Evolutionary conservation across 345 rosid species (phyloP).

Genomic region (Nephelium lappaceum): DNA sequence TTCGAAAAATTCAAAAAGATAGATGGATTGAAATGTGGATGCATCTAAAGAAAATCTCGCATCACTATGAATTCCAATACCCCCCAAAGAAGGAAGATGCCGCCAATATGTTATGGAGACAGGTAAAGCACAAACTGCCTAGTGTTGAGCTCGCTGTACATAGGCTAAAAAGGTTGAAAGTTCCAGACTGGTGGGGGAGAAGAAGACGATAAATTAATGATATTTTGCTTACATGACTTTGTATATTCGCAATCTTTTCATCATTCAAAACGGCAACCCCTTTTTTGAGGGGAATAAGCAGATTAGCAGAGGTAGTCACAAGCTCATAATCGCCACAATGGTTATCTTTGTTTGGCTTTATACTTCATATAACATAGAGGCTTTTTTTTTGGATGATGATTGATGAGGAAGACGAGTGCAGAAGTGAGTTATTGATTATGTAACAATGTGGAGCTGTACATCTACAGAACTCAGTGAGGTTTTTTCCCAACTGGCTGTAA

Average conservation of each 20-base stretch:
- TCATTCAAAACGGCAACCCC: neutral
- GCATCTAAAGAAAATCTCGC: constrained; percentile 66
- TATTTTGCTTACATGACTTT: constrained; percentile 23
- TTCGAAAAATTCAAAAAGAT: constrained; percentile 67
- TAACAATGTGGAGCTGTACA: constrained; percentile 19
- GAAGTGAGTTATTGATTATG: constrained; percentile 6
- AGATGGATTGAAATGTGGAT: constrained; percentile 82
- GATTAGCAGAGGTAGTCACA: constrained; percentile 13
- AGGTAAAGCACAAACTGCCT: constrained; percentile 77
- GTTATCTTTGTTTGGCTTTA: neutral
- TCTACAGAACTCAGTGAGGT: neutral
- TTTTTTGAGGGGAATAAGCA: constrained; percentile 11
- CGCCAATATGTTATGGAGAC: constrained; percentile 83
- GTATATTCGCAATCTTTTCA: constrained; percentile 45
- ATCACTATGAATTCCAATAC: constrained; percentile 75
- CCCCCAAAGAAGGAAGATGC: constrained; percentile 86
- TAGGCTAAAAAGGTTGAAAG: constrained; percentile 76
- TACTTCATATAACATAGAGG: neutral
- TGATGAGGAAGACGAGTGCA: neutral
- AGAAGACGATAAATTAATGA: constrained; percentile 34
- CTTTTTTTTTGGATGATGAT: neutral
- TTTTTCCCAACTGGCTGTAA: neutral
- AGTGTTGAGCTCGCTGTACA: constrained; percentile 62
- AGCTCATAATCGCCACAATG: constrained; percentile 4
- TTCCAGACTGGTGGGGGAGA: constrained; percentile 84